A percentile compares a stretch with the other conserved stretches of the same genome.
Conservation (phyloP, 2,329 filamentous ascomycete genomes). For the Coniochaeta hoffmannii region DNA sequence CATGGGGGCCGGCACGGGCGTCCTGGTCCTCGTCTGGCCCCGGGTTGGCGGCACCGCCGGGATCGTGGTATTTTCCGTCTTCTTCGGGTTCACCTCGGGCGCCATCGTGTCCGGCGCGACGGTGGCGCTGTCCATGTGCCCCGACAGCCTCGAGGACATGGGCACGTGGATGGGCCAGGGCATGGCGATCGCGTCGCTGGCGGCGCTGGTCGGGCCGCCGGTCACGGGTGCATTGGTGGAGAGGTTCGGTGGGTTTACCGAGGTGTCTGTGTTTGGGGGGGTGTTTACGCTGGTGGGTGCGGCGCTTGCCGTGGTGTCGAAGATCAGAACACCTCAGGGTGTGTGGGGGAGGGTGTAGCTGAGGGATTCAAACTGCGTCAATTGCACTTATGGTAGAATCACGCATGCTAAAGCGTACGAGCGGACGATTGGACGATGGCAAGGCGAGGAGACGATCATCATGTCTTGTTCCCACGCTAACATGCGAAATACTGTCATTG, state of each 20-base stretch:
- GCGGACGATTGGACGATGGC: too few species aligned
- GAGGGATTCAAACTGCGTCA: too few species aligned
- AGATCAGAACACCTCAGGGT: not conserved
- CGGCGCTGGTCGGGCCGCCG: conserved; percentile 34
- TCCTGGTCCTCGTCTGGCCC: conserved; percentile 22
- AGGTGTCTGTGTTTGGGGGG: conserved; percentile 31
- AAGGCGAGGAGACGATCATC: too few species aligned
- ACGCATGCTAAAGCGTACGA: too few species aligned
- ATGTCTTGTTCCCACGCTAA: too few species aligned
- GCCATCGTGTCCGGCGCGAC: conserved; percentile 27
- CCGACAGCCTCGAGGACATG: conserved; percentile 38
- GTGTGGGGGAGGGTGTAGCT: not conserved
- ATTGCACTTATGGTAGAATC: too few species aligned
- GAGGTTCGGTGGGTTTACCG: conserved; percentile 25
- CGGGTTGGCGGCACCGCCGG: conserved; percentile 10
- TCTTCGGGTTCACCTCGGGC: conserved; percentile 17
- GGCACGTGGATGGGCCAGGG: conserved; percentile 42
- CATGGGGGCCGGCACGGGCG: conserved; percentile 10
- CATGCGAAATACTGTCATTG: too few species aligned
- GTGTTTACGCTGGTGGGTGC: conserved; percentile 5
- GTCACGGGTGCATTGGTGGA: conserved; percentile 35
- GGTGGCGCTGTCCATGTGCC: conserved; percentile 26
- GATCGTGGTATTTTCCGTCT: conserved; percentile 12
- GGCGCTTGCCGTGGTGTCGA: not conserved
- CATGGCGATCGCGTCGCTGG: conserved; percentile 28